These are phyloP conservation scores for Mentha longifolia DNA, from an alignment of 257 asterid genomes.

Conservation along the genomic window DNA sequence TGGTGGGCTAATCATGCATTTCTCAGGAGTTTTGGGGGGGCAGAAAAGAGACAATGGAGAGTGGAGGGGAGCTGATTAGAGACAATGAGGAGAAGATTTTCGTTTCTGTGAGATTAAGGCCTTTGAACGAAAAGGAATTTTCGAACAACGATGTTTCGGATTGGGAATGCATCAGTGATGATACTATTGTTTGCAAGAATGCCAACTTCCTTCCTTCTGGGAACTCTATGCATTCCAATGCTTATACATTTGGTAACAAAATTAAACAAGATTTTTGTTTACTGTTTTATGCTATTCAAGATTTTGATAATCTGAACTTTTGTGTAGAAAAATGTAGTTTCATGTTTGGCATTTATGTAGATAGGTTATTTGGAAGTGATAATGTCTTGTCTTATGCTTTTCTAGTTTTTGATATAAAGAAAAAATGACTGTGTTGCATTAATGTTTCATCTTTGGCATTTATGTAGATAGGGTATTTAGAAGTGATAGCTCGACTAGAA, in stretches of 20 bases:
- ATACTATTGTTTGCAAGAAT: slow-evolving; percentile 75
- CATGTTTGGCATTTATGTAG: slow-evolving; percentile 37
- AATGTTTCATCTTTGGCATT: not conserved
- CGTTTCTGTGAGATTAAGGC: slow-evolving; percentile 85
- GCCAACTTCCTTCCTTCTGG: slow-evolving; percentile 54
- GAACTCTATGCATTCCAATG: slow-evolving; percentile 65
- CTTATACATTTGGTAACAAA: slow-evolving; percentile 73
- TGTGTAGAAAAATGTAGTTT: not conserved
- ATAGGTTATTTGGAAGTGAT: slow-evolving; percentile 72
- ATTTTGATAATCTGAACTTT: not conserved
- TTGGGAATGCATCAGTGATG: slow-evolving; percentile 84
- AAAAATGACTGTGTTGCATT: no score
- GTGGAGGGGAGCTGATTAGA: slow-evolving; percentile 38
- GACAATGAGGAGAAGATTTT: slow-evolving; percentile 59
- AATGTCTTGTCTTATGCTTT: not conserved
- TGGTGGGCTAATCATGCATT: slow-evolving; percentile 19
- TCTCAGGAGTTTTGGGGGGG: slow-evolving; percentile 32
- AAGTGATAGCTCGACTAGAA: slow-evolving; percentile 68
- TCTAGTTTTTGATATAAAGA: no score
- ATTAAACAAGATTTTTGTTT: not conserved
- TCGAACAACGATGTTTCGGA: slow-evolving; percentile 65
- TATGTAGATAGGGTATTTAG: slow-evolving; percentile 76
- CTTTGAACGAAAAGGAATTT: slow-evolving; percentile 70
- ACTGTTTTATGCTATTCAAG: not conserved
- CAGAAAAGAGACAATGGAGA: slow-evolving; percentile 44